Base-by-base conservation (phyloP, 495 filamentous ascomycete genomes). In the Xylaria palmicola region DNA sequence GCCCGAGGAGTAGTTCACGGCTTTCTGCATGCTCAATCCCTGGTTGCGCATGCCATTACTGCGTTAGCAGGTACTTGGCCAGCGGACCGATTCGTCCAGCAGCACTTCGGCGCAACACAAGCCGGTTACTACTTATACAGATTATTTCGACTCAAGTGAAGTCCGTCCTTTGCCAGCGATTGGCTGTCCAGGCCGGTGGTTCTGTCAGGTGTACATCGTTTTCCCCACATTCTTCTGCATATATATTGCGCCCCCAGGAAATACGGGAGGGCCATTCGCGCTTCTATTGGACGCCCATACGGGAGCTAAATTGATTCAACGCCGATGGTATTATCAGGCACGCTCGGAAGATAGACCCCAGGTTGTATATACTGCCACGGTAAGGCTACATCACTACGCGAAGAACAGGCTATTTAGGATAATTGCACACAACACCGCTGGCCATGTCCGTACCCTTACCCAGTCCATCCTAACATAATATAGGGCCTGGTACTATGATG, bases 351-450 rank as follows among this genome's bases (percentile, higher is more conserved):
- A 43, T 56, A 19, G 2, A 4, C 24, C 7, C 53, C 39, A 44
- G 53, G 39, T 32, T 56, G n/a, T 44, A 4, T 56, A 17, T 34
- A 20, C 12, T 27, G 13, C 6, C 19, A 17, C 13, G 20, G 4
- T 17, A 6, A 6, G 0, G 19, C 22, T 47, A 47, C 10, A 6
- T n/a, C 19, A n/a, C 39, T 41, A 41, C 27, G 39, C n/a, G 15
- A n/a, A 17, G 12, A 47, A 58, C 30, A 58, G 55, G 55, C 55
- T 58, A 48, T 48, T 48, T 37, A 49, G 55, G 43, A 48, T 48
- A 58, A 58, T 36, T 43, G 26, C 37, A 3, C 6, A 24, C 4
- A 6, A 20, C 26, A n/a, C 22, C 41, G 15, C 34, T 29, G 51
- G 29, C 15, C 4, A 24, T 13, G 29, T 24, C 4, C 24, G 15